Evolutionary conservation across 2,329 filamentous ascomycete species (phyloP).

Genomic region (Drechslerella coelobrocha): DNA sequence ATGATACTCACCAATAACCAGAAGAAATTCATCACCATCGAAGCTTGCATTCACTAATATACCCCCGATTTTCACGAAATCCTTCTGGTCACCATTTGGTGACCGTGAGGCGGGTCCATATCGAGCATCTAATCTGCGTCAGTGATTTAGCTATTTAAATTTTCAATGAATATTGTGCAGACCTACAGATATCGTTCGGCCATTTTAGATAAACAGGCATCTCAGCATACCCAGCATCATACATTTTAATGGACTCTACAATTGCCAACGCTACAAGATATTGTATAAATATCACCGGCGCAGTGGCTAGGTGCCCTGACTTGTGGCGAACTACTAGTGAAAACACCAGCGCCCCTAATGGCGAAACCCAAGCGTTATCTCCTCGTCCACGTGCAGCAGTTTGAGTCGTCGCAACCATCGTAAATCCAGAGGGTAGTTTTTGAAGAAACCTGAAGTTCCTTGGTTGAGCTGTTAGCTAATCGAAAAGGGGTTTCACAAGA

Average conservation of each 20-base stretch:
- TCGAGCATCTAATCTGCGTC: neutral
- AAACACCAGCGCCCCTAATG: conserved; percentile 83
- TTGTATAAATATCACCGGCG: conserved; percentile 92
- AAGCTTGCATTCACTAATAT: conserved; percentile 91
- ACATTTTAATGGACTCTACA: conserved; percentile 79
- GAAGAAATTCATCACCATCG: conserved; percentile 80
- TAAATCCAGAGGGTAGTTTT: conserved; percentile 82
- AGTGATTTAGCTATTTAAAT: neutral
- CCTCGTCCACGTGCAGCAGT: conserved; percentile 87
- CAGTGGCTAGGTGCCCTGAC: conserved; percentile 69
- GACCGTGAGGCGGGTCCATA: neutral
- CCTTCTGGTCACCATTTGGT: conserved; percentile 56
- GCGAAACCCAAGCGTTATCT: conserved; percentile 92
- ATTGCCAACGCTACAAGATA: conserved; percentile 90
- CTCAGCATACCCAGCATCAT: conserved; percentile 75
- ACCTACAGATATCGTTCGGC: conserved; percentile 90
- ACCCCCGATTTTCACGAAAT: conserved; percentile 88
- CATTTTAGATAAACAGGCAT: conserved; percentile 90
- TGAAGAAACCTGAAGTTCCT: conserved; percentile 80
- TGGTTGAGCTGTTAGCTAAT: neutral
- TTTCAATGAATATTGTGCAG: neutral
- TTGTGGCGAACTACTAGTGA: conserved; percentile 87
- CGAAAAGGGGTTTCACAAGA: conserved; percentile 17
- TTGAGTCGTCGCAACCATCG: conserved; percentile 83
- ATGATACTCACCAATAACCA: conserved; percentile 66